These are phyloP conservation scores for Chytriomyces sp. DNA, from an alignment of 192 early-diverging fungal species.

Conservation along the genomic window DNA sequence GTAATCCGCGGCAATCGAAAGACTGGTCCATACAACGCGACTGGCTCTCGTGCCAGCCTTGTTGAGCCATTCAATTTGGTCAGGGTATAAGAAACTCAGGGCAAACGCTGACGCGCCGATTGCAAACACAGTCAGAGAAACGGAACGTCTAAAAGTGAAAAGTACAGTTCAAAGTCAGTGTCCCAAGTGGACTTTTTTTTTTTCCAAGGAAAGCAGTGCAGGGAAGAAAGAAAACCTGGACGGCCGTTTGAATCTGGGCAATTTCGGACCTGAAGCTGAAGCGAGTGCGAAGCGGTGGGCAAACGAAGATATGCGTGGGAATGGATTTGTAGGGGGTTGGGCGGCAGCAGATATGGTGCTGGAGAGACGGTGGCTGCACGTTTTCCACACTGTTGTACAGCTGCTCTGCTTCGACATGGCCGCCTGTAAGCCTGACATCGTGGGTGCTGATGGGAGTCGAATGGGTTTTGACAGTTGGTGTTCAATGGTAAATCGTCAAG, in stretches of 20 bases:
- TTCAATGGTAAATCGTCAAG: too few species aligned
- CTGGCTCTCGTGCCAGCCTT: constrained; percentile 3
- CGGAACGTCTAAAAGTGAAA: neutral
- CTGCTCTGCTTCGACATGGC: neutral
- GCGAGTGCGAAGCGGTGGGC: neutral
- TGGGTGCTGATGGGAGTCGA: too few species aligned
- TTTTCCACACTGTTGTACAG: neutral
- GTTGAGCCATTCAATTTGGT: constrained; percentile 8
- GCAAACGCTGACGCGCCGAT: neutral
- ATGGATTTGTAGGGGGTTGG: neutral
- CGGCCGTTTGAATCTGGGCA: neutral
- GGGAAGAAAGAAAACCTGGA: neutral
- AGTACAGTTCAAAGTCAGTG: neutral
- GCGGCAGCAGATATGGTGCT: neutral
- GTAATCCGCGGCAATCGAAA: constrained; percentile 61
- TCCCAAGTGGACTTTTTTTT: too few species aligned
- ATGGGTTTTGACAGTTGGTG: too few species aligned
- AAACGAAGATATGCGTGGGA: neutral
- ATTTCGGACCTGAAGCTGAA: neutral
- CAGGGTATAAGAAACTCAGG: neutral
- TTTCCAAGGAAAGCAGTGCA: neutral
- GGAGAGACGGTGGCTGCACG: neutral
- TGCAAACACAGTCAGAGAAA: neutral
- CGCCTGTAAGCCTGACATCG: too few species aligned
- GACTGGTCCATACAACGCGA: constrained; percentile 48